Conservation (phyloP, 2,329 filamentous ascomycete genomes). For the Chrysoporthe cubensis region DNA sequence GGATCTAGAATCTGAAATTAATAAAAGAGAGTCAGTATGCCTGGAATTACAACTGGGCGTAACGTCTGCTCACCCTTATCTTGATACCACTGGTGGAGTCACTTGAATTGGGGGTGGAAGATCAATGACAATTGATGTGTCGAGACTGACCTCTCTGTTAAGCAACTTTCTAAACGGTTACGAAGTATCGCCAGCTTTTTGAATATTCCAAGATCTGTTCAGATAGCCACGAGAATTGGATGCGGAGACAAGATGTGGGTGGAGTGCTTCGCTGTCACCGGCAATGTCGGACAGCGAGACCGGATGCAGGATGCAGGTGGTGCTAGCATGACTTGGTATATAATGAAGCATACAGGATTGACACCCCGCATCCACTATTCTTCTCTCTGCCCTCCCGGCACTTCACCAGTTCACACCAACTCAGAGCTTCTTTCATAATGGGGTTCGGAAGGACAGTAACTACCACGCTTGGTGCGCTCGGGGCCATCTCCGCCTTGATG, state of each 20-base stretch:
- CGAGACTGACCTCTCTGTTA: too few relatives aligned
- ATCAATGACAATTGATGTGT: too few relatives aligned
- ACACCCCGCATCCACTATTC: too few relatives aligned
- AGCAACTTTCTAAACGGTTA: too few relatives aligned
- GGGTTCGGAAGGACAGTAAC: background rate
- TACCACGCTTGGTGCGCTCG: background rate
- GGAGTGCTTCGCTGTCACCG: background rate
- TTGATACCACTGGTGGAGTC: too few relatives aligned
- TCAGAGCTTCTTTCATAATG: background rate
- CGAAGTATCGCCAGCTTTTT: too few relatives aligned
- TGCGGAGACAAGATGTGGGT: background rate
- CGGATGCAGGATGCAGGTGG: background rate
- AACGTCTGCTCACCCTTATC: too few relatives aligned
- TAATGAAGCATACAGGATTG: background rate
- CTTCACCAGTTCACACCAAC: background rate
- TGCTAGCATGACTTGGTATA: background rate
- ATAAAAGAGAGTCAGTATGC: too few relatives aligned
- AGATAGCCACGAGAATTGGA: background rate
- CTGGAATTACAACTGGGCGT: too few relatives aligned
- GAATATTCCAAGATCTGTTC: background rate
- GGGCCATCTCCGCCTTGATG: background rate
- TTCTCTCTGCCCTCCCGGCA: too few relatives aligned
- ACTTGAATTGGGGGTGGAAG: too few relatives aligned
- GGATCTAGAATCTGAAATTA: too few relatives aligned
- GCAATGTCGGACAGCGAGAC: slow-evolving; percentile 1